These are phyloP conservation scores for Chalciporus sphaerocephalus DNA, from an alignment of 768 basidiomycete species.

Conservation along the genomic window DNA sequence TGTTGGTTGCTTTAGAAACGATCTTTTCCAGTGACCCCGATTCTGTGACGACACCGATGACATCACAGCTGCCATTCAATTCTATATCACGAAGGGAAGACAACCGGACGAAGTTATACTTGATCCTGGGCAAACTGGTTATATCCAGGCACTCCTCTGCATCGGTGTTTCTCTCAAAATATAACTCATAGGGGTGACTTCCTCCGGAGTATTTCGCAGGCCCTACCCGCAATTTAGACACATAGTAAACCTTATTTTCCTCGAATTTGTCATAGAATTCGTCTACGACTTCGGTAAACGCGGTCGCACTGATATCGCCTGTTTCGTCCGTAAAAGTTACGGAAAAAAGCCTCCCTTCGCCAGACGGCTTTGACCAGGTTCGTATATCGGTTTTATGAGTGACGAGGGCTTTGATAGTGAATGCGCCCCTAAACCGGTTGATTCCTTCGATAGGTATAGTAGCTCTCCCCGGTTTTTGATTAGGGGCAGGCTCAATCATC, in stretches of 20 bases:
- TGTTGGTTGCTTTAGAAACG: conserved; percentile 64
- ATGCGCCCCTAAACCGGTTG: conserved; percentile 95
- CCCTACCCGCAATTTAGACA: conserved; percentile 87
- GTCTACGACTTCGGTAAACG: conserved; percentile 82
- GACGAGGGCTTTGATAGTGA: conserved; percentile 96
- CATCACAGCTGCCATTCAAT: no score
- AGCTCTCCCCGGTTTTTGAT: conserved; percentile 22
- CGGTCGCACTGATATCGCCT: conserved; percentile 87
- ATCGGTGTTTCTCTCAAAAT: conserved; percentile 75
- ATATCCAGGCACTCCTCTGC: conserved; percentile 87
- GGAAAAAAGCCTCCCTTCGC: conserved; percentile 93
- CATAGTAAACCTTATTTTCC: conserved; percentile 88
- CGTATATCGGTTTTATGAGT: conserved; percentile 85
- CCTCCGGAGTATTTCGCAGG: conserved; percentile 92
- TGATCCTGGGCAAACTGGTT: conserved; percentile 70
- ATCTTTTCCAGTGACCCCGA: conserved; percentile 64
- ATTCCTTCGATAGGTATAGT: conserved; percentile 88
- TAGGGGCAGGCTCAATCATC: conserved; percentile 9
- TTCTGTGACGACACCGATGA: conserved; percentile 84
- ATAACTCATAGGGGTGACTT: conserved; percentile 88
- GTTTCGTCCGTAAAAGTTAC: conserved; percentile 93
- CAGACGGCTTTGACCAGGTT: conserved; percentile 81
- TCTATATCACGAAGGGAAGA: conserved; percentile 53
- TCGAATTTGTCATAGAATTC: conserved; percentile 79
- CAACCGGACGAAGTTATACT: conserved; percentile 76